phyloP scores from a whole-genome alignment of 2,329 filamentous ascomycete species.

The Beauveria sp. region DNA sequence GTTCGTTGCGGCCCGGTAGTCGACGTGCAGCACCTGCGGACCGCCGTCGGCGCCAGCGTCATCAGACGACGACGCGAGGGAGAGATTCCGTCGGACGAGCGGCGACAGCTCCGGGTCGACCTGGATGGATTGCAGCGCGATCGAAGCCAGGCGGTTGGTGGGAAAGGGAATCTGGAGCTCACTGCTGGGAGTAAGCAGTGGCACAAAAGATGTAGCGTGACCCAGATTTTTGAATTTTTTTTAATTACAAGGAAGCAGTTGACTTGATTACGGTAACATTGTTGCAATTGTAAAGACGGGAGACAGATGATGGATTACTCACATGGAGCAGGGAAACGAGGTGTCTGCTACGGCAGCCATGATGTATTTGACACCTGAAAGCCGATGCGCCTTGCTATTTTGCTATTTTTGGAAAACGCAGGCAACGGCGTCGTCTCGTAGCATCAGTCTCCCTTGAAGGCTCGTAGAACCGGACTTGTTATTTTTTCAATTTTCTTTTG shows the following conservation, averaged over 20 bases:
- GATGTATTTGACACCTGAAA: conserved; percentile 18
- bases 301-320: conserved; percentile 22
- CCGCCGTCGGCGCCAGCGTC: neutral
- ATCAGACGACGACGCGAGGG: conserved; percentile 33
- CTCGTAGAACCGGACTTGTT: neutral
- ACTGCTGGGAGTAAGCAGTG: conserved; percentile 40
- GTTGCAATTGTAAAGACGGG: neutral
- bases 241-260: neutral
- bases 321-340: conserved; percentile 59
- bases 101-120: conserved; percentile 88
- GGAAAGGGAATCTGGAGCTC: conserved; percentile 72
- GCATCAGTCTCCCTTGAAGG: neutral
- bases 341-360: conserved; percentile 36
- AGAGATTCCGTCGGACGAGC: conserved; percentile 67
- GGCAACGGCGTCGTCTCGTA: neutral
- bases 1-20: conserved; percentile 85
- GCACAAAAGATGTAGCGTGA: neutral
- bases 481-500: neutral
- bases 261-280: neutral
- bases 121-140: conserved; percentile 66
- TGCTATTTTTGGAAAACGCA: conserved; percentile 8
- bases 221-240: neutral
- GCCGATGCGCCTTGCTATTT: neutral
- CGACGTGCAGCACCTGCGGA: conserved; percentile 53
- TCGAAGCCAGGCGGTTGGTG: conserved; percentile 65